These are phyloP conservation scores for Penicillium olsonii DNA, from an alignment of 2,329 filamentous ascomycete genomes.

Conservation along the genomic window DNA sequence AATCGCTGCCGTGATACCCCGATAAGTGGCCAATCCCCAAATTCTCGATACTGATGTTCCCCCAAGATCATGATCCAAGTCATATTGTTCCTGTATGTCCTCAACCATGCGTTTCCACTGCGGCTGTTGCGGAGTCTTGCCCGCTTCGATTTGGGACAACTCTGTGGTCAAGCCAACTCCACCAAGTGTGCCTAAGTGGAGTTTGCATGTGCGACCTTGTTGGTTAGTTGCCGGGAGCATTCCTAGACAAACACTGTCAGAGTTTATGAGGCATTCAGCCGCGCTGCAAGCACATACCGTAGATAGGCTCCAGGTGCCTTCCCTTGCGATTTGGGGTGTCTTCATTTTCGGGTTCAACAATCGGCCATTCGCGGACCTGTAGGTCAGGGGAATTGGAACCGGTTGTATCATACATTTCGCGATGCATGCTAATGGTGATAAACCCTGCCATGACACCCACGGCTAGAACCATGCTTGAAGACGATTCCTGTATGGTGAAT, in stretches of 20 bases:
- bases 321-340: slow-evolving; percentile 9
- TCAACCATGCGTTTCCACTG: slow-evolving; percentile 36
- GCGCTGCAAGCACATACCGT: slow-evolving; percentile 26
- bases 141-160: slow-evolving; percentile 12
- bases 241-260: slow-evolving; percentile 25
- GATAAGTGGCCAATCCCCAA: slow-evolving; percentile 56
- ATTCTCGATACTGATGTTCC: slow-evolving; percentile 52
- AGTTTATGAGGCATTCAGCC: background rate
- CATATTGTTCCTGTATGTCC: slow-evolving; percentile 46
- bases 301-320: slow-evolving; percentile 35
- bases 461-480: slow-evolving; percentile 23
- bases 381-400: slow-evolving; percentile 5
- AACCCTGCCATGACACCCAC: slow-evolving; percentile 28
- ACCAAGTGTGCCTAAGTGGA: slow-evolving; percentile 36
- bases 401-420: slow-evolving; percentile 16
- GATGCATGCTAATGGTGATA: slow-evolving; percentile 24
- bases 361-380: slow-evolving; percentile 20
- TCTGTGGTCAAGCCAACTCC: slow-evolving; percentile 24
- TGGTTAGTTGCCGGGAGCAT: slow-evolving; percentile 24
- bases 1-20: slow-evolving; percentile 51
- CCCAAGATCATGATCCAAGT: slow-evolving; percentile 52
- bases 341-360: slow-evolving; percentile 18
- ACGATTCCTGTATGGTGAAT: slow-evolving; percentile 25
- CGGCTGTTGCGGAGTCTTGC: slow-evolving; percentile 9
- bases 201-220: slow-evolving; percentile 12